Evolutionary conservation across 495 filamentous ascomycete genomes (phyloP).

Genomic region (Penicillium subrubescens): DNA sequence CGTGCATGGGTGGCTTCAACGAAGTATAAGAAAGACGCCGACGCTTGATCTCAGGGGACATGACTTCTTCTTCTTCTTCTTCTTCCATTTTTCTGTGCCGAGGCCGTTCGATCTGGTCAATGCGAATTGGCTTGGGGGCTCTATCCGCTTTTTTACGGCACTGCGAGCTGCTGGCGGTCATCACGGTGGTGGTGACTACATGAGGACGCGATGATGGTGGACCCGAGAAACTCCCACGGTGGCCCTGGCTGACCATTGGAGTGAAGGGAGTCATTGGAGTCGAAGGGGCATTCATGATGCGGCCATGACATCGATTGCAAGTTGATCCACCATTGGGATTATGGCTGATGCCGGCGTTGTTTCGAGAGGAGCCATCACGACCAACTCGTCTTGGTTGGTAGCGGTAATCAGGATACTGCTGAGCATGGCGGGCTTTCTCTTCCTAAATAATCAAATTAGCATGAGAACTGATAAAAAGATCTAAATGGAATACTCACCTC

Average conservation of each 20-base stretch:
- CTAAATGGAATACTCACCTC: constrained; percentile 55
- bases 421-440: constrained; percentile 88
- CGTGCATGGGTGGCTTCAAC: constrained; percentile 27
- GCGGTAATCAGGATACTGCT: constrained; percentile 89
- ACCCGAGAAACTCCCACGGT: constrained; percentile 20
- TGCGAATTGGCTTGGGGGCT: constrained; percentile 24
- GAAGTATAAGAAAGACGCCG: constrained; percentile 46
- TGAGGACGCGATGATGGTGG: constrained; percentile 21
- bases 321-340: constrained; percentile 42
- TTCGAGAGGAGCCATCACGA: constrained; percentile 46
- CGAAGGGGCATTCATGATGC: constrained; percentile 48
- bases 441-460: constrained; percentile 51
- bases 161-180: constrained; percentile 26
- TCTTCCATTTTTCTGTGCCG: constrained; percentile 36
- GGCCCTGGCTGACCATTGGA: constrained; percentile 17
- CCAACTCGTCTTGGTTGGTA: constrained; percentile 87
- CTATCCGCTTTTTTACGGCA: constrained; percentile 24
- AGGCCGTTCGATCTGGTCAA: constrained; percentile 27
- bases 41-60: constrained; percentile 58
- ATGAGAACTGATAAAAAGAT: background rate
- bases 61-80: constrained; percentile 19
- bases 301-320: constrained; percentile 48
- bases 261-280: constrained; percentile 45
- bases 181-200: constrained; percentile 7
- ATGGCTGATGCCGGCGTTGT: constrained; percentile 38